Evolutionary conservation across 208 protist genomes (phyloP), one percentile per base, ranked within the genome.

Genomic region (Jaenimonas drosophilae): DNA sequence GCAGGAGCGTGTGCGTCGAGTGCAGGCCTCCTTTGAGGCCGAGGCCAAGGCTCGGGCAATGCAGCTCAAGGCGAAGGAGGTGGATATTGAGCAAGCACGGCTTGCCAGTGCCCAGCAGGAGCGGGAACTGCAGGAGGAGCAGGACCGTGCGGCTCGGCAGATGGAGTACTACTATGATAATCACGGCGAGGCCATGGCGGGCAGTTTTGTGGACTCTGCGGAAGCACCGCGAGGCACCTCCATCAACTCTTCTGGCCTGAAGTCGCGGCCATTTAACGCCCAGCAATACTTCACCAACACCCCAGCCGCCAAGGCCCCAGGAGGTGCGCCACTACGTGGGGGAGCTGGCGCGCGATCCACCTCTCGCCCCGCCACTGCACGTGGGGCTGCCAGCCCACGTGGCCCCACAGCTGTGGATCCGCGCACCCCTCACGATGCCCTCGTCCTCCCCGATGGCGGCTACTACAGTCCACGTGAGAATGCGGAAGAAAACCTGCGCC

Each of bases 391-490:
- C 37, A 17, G n/a, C n/a, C n/a, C n/a, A n/a, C n/a, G n/a, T n/a
- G n/a, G n/a, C n/a, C n/a, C n/a, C n/a, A n/a, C n/a, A n/a, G n/a
- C n/a, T 42, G 38, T 16, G 25, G 29, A 21, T 14, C 4, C 26
- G 36, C 19, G 16, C 4, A 33, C 27, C 9, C 29, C 33, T 6
- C 2, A 27, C 2, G 47, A n/a, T 3, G 43, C 50, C 16, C 26
- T 53, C 21, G 16, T 41, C 12, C 37, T 66, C 29, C 54, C 36
- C 21, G 60, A 70, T 30, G 55, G 55, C 31, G 46, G 42, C 27
- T 64, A 68, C 37, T 76, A 76, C 50, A 57, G 70, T 51, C 59
- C 69, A 19, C 54, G 44, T 27, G 64, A 80, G 43, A 79, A 82
- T 39, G 79, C 79, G 0, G 59, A 56, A 23, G 64, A 63, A 21